Conservation (phyloP, 768 basidiomycete species). For the Kwoniella mangroviensis region DNA sequence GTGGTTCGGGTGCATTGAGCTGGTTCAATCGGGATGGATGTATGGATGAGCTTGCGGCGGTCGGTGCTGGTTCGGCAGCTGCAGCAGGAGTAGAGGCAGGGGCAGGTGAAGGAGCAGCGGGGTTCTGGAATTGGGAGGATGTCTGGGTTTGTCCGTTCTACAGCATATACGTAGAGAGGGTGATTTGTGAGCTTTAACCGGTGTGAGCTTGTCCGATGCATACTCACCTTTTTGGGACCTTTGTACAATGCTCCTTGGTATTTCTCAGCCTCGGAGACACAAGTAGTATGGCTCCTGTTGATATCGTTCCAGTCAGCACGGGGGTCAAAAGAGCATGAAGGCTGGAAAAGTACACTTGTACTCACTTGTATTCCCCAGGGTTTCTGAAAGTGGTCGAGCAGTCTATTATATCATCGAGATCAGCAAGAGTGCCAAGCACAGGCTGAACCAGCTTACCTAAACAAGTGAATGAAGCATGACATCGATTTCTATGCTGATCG, state of each 20-base stretch:
- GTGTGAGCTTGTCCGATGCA: too few species aligned
- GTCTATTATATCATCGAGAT: neutral
- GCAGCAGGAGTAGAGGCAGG: conserved; percentile 28
- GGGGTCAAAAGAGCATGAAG: neutral
- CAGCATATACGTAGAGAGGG: neutral
- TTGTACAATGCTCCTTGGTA: conserved; percentile 87
- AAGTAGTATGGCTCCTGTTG: conserved; percentile 66
- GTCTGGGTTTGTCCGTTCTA: conserved; percentile 12
- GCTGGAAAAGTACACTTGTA: neutral
- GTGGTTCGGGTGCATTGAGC: conserved; percentile 30
- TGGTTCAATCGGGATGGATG: conserved; percentile 57
- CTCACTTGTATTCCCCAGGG: conserved; percentile 72
- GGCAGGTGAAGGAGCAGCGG: conserved; percentile 17
- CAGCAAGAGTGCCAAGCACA: too few species aligned
- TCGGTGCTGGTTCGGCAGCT: conserved; percentile 24
- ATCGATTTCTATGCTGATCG: conserved; percentile 68
- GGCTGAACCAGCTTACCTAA: conserved; percentile 44
- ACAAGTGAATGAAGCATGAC: conserved; percentile 55
- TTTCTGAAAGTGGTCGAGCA: conserved; percentile 66
- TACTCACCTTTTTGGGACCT: conserved; percentile 68
- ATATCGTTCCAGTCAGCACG: conserved; percentile 1
- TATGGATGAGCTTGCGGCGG: conserved; percentile 63
- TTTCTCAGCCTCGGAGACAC: conserved; percentile 90
- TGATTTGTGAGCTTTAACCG: too few species aligned
- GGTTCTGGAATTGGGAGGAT: conserved; percentile 1